Conservation (phyloP, 108 stramenopile genomes). For the Skeletonema tropicum region DNA sequence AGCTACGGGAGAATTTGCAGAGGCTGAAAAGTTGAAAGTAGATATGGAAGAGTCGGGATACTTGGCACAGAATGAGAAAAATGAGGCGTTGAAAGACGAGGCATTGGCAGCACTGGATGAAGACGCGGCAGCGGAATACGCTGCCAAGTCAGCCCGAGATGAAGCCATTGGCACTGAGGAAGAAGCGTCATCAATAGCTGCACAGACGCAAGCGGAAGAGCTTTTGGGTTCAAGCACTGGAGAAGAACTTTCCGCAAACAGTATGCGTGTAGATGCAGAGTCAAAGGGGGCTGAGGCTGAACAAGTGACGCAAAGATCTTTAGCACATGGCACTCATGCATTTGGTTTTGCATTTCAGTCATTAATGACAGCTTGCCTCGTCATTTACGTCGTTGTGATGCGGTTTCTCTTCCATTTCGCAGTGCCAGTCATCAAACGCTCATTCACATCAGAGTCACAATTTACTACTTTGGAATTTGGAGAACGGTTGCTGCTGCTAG, state of each 20-base stretch:
- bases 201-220: constrained; percentile 28
- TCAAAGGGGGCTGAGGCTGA: constrained; percentile 26
- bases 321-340: constrained; percentile 23
- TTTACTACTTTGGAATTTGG: constrained; percentile 4
- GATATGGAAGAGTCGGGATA: constrained; percentile 11
- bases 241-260: constrained; percentile 35
- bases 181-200: constrained; percentile 6
- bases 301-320: constrained; percentile 17
- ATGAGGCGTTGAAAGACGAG: constrained; percentile 22
- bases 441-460: constrained; percentile 16
- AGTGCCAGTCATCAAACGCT: constrained; percentile 1
- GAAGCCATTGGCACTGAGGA: constrained; percentile 29
- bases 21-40: constrained; percentile 4
- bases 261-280: constrained; percentile 15
- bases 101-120: constrained; percentile 26
- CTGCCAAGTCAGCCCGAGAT: constrained; percentile 23
- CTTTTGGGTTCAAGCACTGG: constrained; percentile 21
- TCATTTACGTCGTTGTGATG: constrained; percentile 27
- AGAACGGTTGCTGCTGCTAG: neutral
- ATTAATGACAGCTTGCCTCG: constrained; percentile 23
- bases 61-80: constrained; percentile 16
- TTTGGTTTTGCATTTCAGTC: constrained; percentile 16
- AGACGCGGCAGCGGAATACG: constrained; percentile 18
- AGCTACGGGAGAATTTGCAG: constrained; percentile 13
- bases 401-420: constrained; percentile 8